A percentile compares a stretch with the other conserved stretches of the same genome.
These are phyloP conservation scores for Litsea cubeba DNA, from an alignment of 164 flowering plant genomes.

Conservation along the genomic window DNA sequence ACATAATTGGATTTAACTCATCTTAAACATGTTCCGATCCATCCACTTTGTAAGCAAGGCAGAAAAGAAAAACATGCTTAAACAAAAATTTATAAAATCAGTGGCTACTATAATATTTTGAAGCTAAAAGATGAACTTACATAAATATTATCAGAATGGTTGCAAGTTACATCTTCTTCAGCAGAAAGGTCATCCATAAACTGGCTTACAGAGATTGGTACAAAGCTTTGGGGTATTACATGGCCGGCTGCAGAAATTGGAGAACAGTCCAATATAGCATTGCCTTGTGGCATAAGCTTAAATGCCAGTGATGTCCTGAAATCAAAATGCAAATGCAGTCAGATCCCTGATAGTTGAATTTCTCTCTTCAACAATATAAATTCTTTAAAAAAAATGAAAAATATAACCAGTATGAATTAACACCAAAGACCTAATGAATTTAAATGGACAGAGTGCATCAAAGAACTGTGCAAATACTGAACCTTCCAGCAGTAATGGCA, in stretches of 20 bases:
- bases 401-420: background rate
- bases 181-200: conserved; percentile 93
- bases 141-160: conserved; percentile 36
- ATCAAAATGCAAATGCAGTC: conserved; percentile 8
- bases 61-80: background rate
- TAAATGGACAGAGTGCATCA: background rate
- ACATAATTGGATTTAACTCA: background rate
- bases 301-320: conserved; percentile 81
- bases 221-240: conserved; percentile 86
- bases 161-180: conserved; percentile 65
- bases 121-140: conserved; percentile 40
- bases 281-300: conserved; percentile 89
- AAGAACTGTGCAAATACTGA: background rate
- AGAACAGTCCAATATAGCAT: conserved; percentile 89
- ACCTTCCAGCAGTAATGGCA: conserved; percentile 61
- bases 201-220: conserved; percentile 87
- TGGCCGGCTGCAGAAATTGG: conserved; percentile 91
- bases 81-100: background rate
- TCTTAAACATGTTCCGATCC: background rate
- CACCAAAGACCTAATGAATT: background rate
- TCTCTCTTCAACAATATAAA: background rate
- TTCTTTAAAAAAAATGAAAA: conserved; percentile 1
- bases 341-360: background rate
- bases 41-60: background rate
- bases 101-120: background rate